phyloP scores from a whole-genome alignment of 2,329 filamentous ascomycete genomes.

The Calonectria fujianensis region DNA sequence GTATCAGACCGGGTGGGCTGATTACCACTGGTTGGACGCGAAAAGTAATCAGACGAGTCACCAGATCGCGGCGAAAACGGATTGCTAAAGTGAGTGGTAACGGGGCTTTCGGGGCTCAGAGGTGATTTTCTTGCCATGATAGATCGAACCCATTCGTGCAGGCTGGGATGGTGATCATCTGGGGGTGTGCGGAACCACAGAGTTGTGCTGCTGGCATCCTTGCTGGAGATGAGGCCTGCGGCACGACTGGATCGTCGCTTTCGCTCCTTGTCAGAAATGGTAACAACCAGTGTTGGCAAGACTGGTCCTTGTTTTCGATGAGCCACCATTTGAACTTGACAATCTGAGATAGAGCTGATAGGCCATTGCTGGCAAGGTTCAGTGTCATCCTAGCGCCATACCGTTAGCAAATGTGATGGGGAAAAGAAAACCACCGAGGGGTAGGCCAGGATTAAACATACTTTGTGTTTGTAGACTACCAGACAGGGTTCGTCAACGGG shows the following conservation, averaged over 20 bases:
- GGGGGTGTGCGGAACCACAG: slow-evolving; percentile 74
- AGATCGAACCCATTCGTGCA: slow-evolving; percentile 76
- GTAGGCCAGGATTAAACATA: slow-evolving; percentile 52
- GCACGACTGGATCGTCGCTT: slow-evolving; percentile 80
- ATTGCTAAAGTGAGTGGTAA: slow-evolving; percentile 72
- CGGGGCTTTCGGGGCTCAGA: slow-evolving; percentile 71
- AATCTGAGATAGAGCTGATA: slow-evolving; percentile 72
- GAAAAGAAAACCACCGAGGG: neutral
- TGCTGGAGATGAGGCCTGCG: slow-evolving; percentile 71
- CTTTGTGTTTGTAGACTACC: slow-evolving; percentile 75
- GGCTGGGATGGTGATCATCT: slow-evolving; percentile 70
- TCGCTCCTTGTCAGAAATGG: slow-evolving; percentile 75
- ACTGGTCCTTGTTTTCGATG: slow-evolving; percentile 78
- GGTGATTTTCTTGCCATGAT: slow-evolving; percentile 69
- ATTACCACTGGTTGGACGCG: slow-evolving; percentile 67
- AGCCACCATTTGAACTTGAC: slow-evolving; percentile 74
- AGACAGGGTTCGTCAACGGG: slow-evolving; percentile 68
- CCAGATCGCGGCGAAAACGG: slow-evolving; percentile 68
- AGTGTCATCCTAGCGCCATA: slow-evolving; percentile 65
- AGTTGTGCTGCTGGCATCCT: slow-evolving; percentile 68
- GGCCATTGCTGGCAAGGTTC: slow-evolving; percentile 74
- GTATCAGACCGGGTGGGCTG: slow-evolving; percentile 59
- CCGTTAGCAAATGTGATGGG: slow-evolving; percentile 32
- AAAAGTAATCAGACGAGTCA: slow-evolving; percentile 65
- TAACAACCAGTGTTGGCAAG: slow-evolving; percentile 76